phyloP scores from a whole-genome alignment of 495 filamentous ascomycete genomes.

The Penicillium ucsense region DNA sequence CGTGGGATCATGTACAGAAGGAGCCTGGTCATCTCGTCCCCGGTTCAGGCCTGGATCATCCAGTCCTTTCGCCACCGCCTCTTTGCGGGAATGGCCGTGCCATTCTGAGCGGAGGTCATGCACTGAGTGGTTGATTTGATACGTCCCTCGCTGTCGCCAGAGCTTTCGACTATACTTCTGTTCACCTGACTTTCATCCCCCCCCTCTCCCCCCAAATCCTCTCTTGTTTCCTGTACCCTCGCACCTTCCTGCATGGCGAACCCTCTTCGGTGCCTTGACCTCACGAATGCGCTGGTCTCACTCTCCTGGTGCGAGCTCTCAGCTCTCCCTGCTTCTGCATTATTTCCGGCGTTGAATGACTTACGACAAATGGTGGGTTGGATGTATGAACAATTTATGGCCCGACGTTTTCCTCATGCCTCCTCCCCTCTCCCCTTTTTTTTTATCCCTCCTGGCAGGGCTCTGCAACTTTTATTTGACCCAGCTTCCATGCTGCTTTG shows the following conservation, averaged over 20 bases:
- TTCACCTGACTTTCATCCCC: neutral
- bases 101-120: slow-evolving; percentile 43
- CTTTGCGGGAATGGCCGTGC: slow-evolving; percentile 37
- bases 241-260: neutral
- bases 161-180: neutral
- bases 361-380: slow-evolving; percentile 34
- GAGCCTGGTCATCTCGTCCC: slow-evolving; percentile 22
- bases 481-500: slow-evolving; percentile 9
- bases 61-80: slow-evolving; percentile 27
- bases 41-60: slow-evolving; percentile 25
- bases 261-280: too few species aligned
- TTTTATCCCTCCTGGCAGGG: slow-evolving; percentile 9
- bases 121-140: slow-evolving; percentile 26
- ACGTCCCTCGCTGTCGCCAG: neutral
- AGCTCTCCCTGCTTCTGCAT: slow-evolving; percentile 15
- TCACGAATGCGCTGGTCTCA: too few species aligned
- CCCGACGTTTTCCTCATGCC: slow-evolving; percentile 11
- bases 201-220: neutral
- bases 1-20: slow-evolving; percentile 39
- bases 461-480: slow-evolving; percentile 11
- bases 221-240: neutral
- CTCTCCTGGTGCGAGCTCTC: neutral
- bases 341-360: slow-evolving; percentile 33
- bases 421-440: slow-evolving; percentile 21
- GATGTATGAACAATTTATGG: slow-evolving; percentile 40